Evolutionary conservation across 1,139 yeast genomes (phyloP), one percentile per base, ranked within the genome.

Genomic region (Debaryomyces subglobosus): DNA sequence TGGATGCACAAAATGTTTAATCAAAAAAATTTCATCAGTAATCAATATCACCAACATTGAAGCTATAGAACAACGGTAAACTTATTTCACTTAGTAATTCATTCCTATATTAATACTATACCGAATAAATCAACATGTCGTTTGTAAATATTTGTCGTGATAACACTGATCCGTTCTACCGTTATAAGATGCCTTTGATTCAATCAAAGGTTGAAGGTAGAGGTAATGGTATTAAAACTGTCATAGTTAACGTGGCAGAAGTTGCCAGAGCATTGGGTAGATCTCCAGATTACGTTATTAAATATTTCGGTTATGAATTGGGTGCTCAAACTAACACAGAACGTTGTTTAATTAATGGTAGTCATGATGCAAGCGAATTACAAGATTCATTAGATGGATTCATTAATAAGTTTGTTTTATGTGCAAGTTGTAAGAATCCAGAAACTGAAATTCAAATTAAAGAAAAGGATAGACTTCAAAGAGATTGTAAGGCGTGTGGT

Each of bases 401-500:
- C 72, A 94, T 94, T 74, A 79, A 78, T 73, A 91, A 86, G 72
- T 95, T 91, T 66, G 97, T 94, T 52, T 81, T 94, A 49, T 94
- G 99, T 81, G 94, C 89, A 30, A 81, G 90, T 53, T 94, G 99
- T 79, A 89, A 89, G 77, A 94, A 94, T 74, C 99, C 99, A 30
- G 99, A 94, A 74, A 94, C 99, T 35, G 97, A 90, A 64, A 86
- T 92, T 63, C 79, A 86, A 60, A 79, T 92, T 62, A 84, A 88
- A 59, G 88, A 86, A 62, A 89, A 86, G 60, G 95, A 86, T 45
- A 78, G 77, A 56, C 76, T 95, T 65, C 86, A 86, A 62, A 85
- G 94, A 71, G 98, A 94, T 69, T 94, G 99, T 79, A 94, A 94
- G 71, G 99, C 99, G 27, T 94, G 99, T 79, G 99, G 99, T 72